Evolutionary conservation across 164 flowering plant genomes (phyloP).

Genomic region (Vitis vinifera): DNA sequence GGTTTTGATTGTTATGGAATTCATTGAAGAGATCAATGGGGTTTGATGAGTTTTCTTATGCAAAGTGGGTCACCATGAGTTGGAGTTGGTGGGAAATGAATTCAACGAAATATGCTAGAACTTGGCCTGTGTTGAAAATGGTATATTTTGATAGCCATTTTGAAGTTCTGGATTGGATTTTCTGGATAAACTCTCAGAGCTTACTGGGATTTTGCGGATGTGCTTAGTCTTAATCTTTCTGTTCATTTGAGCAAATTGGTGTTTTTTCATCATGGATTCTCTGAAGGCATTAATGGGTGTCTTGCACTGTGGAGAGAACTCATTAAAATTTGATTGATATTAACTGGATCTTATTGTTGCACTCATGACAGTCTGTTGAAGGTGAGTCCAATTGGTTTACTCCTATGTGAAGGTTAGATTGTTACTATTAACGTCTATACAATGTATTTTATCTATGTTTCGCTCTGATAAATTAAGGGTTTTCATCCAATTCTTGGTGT

Average conservation of each 20-base stretch:
- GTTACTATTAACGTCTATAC: neutral
- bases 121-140: neutral
- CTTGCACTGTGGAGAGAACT: neutral
- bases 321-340: neutral
- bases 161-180: neutral
- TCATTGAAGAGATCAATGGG: neutral
- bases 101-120: neutral
- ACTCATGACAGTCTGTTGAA: no score
- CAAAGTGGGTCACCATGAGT: neutral
- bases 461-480: neutral
- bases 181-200: neutral
- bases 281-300: neutral
- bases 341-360: no score
- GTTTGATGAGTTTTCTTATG: neutral
- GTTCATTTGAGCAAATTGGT: neutral
- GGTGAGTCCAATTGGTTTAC: neutral
- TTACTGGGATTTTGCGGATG: neutral
- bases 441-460: neutral
- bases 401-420: neutral
- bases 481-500: neutral
- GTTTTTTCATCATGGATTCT: no score
- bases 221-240: no score
- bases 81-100: neutral
- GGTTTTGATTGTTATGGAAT: neutral
- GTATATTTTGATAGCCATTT: neutral